phyloP scores from a whole-genome alignment of 2,329 filamentous ascomycete genomes.

The Didymella glomerata region DNA sequence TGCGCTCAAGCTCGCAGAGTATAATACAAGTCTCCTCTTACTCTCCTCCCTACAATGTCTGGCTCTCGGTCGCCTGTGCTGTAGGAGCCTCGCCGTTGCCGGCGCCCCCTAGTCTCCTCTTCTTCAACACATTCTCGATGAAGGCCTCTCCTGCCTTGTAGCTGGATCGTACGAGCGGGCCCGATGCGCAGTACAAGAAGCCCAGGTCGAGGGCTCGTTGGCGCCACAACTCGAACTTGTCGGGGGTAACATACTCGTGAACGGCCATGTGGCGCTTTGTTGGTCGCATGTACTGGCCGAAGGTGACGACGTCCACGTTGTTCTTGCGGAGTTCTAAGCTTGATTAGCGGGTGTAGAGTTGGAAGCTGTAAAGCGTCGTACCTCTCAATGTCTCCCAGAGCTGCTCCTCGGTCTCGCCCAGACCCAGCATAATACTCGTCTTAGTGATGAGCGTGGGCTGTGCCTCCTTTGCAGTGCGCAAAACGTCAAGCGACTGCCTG shows the following conservation, averaged over 20 bases:
- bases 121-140: conserved; percentile 96
- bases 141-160: conserved; percentile 99
- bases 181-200: conserved; percentile 95
- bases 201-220: conserved; percentile 91
- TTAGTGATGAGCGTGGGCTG: conserved; percentile 89
- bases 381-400: conserved; percentile 78
- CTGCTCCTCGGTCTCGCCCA: conserved; percentile 91
- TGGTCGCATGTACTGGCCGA: conserved; percentile 99
- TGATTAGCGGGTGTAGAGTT: conserved; percentile 14
- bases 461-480: conserved; percentile 82
- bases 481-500: conserved; percentile 80
- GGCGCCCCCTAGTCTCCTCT: conserved; percentile 55
- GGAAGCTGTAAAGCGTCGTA: conserved; percentile 44
- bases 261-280: conserved; percentile 98
- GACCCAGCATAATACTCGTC: conserved; percentile 94
- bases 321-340: conserved; percentile 76
- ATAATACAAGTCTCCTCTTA: conserved; percentile 8
- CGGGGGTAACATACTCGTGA: conserved; percentile 91
- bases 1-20: conserved; percentile 9
- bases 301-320: conserved; percentile 93
- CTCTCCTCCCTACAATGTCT: conserved; percentile 5
- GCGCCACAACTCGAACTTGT: conserved; percentile 90
- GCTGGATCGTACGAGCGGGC: conserved; percentile 89
- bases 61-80: conserved; percentile 4
- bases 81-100: conserved; percentile 7